Evolutionary conservation across 2,329 filamentous ascomycete genomes (phyloP).

Genomic region (Alternaria brassicicola): DNA sequence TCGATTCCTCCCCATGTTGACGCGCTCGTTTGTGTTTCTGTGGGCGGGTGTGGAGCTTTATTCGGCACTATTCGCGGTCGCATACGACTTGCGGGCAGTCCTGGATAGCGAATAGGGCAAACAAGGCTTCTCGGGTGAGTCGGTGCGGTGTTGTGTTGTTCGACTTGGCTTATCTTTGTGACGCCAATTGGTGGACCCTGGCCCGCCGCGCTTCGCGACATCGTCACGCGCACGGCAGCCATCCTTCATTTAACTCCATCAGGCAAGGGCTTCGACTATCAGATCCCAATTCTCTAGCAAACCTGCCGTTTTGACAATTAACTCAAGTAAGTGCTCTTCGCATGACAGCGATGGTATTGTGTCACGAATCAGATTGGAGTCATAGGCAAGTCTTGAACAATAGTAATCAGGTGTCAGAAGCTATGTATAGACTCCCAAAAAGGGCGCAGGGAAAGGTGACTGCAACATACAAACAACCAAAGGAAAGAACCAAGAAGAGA

Average conservation of each 20-base stretch:
- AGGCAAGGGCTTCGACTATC: neutral
- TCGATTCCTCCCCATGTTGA: conserved; percentile 53
- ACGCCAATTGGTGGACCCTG: conserved; percentile 22
- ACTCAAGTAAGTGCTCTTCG: neutral
- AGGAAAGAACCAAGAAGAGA: neutral
- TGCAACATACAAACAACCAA: neutral
- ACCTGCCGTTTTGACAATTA: neutral
- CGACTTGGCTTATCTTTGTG: conserved; percentile 32
- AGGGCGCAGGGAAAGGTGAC: neutral
- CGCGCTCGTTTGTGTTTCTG: neutral
- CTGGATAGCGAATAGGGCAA: neutral
- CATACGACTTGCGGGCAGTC: conserved; percentile 6
- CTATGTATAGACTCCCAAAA: conserved; percentile 12
- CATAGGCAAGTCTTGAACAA: neutral
- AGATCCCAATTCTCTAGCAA: neutral
- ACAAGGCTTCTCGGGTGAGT: neutral
- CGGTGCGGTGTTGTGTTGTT: conserved; percentile 23
- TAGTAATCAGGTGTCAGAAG: neutral
- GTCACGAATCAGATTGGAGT: neutral
- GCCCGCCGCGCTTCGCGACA: conserved; percentile 22
- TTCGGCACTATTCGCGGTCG: conserved; percentile 6
- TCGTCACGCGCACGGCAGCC: conserved; percentile 20
- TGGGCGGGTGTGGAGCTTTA: neutral
- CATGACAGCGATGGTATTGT: neutral
- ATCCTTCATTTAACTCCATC: conserved; percentile 4